Evolutionary conservation across 176 grass and related monocot genomes (phyloP).

Genomic region (Hordeum marinum): DNA sequence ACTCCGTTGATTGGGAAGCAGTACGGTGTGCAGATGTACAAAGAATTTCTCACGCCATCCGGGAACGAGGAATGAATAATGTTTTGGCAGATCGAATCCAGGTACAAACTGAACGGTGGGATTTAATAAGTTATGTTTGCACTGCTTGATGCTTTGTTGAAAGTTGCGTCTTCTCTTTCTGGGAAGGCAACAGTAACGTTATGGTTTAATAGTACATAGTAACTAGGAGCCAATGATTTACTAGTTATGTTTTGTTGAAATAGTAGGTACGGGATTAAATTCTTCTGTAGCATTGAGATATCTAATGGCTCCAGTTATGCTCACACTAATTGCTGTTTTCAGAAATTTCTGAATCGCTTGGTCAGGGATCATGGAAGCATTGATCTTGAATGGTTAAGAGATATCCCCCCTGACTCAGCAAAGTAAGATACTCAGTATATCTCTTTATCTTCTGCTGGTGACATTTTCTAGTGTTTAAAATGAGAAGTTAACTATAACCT

Average conservation of each 20-base stretch:
- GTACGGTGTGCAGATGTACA: conserved; percentile 59
- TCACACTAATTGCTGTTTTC: conserved; percentile 38
- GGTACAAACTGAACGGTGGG: conserved; percentile 35
- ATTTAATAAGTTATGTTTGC: conserved; percentile 14
- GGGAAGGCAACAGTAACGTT: not conserved
- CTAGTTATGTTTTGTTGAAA: not conserved
- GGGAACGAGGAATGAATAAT: conserved; percentile 89
- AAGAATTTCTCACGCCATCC: conserved; percentile 68
- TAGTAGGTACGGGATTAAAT: not conserved
- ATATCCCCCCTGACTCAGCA: conserved; percentile 57
- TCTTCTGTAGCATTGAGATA: conserved; percentile 3
- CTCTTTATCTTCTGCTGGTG: conserved; percentile 13
- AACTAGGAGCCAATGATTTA: not conserved
- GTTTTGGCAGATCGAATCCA: conserved; percentile 77
- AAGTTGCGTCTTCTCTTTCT: not conserved
- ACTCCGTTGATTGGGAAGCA: conserved; percentile 88
- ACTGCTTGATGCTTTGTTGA: conserved; percentile 2
- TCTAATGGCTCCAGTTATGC: conserved; percentile 7
- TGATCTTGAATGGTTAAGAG: conserved; percentile 94
- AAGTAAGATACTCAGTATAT: conserved; percentile 62
- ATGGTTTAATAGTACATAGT: not conserved
- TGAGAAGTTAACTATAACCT: not conserved
- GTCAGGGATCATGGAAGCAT: conserved; percentile 88
- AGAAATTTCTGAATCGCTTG: conserved; percentile 87
- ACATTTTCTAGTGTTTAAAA: conserved; percentile 13